A percentile compares a stretch with the other conserved stretches of the same genome.
phyloP scores from a whole-genome alignment of 768 basidiomycete species.

The Naganishia friedmannii region DNA sequence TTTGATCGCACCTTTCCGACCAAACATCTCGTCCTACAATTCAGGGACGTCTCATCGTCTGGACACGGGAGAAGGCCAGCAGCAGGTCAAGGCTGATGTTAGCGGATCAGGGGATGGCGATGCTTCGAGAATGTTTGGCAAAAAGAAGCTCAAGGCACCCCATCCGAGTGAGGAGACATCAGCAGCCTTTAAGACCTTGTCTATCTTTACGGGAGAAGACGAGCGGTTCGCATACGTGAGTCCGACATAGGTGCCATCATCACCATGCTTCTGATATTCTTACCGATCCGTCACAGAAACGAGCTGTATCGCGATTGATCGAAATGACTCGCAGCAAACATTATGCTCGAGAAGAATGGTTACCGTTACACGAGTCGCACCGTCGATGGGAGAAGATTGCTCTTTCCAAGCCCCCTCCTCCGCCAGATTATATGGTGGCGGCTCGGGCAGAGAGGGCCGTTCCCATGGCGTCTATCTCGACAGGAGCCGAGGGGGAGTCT shows the following conservation, averaged over 20 bases:
- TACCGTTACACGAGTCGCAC: slow-evolving; percentile 37
- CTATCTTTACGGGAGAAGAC: slow-evolving; percentile 62
- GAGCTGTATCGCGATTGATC: slow-evolving; percentile 61
- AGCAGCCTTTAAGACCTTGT: slow-evolving; percentile 56
- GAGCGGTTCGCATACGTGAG: slow-evolving; percentile 62
- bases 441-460: slow-evolving; percentile 7
- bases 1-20: slow-evolving; percentile 56
- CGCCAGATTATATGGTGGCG: slow-evolving; percentile 18
- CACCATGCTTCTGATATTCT: neutral
- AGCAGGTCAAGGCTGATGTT: neutral
- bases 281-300: slow-evolving; percentile 51
- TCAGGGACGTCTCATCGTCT: slow-evolving; percentile 20
- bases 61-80: slow-evolving; percentile 15
- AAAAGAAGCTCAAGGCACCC: slow-evolving; percentile 32
- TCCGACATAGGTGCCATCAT: neutral
- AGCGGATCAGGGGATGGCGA: slow-evolving; percentile 20
- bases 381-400: slow-evolving; percentile 45
- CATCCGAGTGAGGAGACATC: slow-evolving; percentile 40
- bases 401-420: slow-evolving; percentile 28
- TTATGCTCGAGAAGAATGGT: slow-evolving; percentile 47
- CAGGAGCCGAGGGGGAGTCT: slow-evolving; percentile 11
- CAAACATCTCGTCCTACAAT: slow-evolving; percentile 62
- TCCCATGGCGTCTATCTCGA: slow-evolving; percentile 16
- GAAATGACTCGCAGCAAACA: slow-evolving; percentile 58
- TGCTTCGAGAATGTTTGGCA: slow-evolving; percentile 33